phyloP scores from a whole-genome alignment of 371 early-diverging fungal genomes.

The Lichtheimia ornata region DNA sequence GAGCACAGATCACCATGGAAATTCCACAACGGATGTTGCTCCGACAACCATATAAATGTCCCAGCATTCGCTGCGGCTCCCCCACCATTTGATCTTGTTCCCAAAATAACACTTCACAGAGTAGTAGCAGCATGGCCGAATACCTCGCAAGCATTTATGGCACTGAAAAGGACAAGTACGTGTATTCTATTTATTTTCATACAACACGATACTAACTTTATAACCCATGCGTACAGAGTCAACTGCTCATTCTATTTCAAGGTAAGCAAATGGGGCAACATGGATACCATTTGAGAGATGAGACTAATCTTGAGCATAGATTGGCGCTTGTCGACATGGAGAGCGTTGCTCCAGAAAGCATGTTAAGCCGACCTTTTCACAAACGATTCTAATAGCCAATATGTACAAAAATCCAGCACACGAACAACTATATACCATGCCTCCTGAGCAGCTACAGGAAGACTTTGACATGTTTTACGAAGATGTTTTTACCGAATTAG shows the following conservation, averaged over 20 bases:
- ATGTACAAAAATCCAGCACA: constrained; percentile 94
- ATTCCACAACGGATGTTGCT: too few relatives aligned
- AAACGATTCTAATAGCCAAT: constrained; percentile 91
- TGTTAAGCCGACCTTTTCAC: constrained; percentile 93
- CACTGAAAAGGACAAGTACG: constrained; percentile 93
- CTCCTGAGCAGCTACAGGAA: constrained; percentile 80
- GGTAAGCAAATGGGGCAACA: constrained; percentile 32
- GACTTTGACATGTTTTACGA: constrained; percentile 97
- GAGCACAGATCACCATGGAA: too few relatives aligned
- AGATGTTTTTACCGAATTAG: constrained; percentile 94
- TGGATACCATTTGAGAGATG: neutral
- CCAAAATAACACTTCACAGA: too few relatives aligned
- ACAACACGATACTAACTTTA: neutral
- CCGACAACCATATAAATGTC: too few relatives aligned
- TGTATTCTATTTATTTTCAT: neutral
- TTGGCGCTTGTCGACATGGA: constrained; percentile 97
- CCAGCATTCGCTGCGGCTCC: too few relatives aligned
- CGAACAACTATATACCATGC: constrained; percentile 70
- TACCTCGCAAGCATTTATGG: constrained; percentile 91
- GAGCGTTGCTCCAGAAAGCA: constrained; percentile 97
- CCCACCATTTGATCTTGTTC: too few relatives aligned
- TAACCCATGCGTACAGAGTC: constrained; percentile 59
- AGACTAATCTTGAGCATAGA: constrained; percentile 35
- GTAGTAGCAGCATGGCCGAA: constrained; percentile 64
- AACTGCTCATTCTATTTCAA: constrained; percentile 99